Evolutionary conservation across 306 rosid species (phyloP).

Genomic region (Biancaea sappan): DNA sequence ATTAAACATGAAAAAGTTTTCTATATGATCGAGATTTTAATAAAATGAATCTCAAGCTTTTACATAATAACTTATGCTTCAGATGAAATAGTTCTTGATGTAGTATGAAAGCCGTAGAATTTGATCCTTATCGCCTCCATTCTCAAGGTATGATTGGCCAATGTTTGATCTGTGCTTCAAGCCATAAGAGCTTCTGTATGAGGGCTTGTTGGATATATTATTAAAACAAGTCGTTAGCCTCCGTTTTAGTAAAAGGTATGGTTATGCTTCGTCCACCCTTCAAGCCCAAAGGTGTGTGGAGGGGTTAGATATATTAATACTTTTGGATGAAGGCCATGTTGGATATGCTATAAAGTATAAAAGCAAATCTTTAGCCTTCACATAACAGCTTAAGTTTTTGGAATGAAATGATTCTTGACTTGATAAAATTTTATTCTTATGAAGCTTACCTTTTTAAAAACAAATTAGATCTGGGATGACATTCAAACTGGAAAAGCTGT

Average conservation of each 20-base stretch:
- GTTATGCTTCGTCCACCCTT: neutral
- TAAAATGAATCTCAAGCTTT: neutral
- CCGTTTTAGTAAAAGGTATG: neutral
- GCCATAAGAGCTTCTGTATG: neutral
- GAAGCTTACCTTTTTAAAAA: conserved; percentile 26
- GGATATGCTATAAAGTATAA: too few species aligned
- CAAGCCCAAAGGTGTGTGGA: neutral
- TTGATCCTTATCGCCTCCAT: neutral
- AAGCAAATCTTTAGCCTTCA: neutral
- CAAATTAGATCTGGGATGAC: conserved; percentile 88
- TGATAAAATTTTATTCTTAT: conserved; percentile 18
- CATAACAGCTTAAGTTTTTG: neutral
- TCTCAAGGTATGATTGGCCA: neutral
- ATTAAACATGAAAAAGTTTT: neutral
- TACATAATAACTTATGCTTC: neutral
- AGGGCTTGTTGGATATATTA: neutral
- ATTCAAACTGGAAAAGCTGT: conserved; percentile 76
- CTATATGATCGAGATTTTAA: neutral
- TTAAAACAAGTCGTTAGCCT: neutral
- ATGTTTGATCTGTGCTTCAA: neutral
- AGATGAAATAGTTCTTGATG: neutral
- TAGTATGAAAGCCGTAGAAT: neutral
- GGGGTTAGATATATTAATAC: neutral
- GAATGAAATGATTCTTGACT: neutral
- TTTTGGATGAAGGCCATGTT: neutral